Percentiles rank a stretch among this genome's conserved stretches.
Evolutionary conservation across 306 rosid species (phyloP).

Genomic region (Lathyrus aphaca): DNA sequence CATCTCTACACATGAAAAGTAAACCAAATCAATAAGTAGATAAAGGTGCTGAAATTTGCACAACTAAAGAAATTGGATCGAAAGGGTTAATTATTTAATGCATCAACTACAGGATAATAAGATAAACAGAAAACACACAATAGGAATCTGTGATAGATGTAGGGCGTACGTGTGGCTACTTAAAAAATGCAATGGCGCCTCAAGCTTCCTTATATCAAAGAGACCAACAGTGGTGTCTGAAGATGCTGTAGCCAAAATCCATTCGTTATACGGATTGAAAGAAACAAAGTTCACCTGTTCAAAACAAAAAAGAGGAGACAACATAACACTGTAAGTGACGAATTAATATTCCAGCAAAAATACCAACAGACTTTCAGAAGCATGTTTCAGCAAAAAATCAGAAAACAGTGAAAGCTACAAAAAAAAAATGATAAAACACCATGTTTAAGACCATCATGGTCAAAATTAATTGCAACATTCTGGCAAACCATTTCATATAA

Average conservation of each 20-base stretch:
- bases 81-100: neutral
- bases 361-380: neutral
- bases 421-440: neutral
- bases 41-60: neutral
- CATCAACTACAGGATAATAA: neutral
- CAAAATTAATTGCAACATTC: neutral
- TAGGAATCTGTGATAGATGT: neutral
- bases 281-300: conserved; percentile 86
- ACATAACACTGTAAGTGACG: conserved; percentile 11
- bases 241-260: conserved; percentile 95
- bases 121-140: conserved; percentile 5
- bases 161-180: conserved; percentile 77
- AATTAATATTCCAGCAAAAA: conserved; percentile 14
- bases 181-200: conserved; percentile 67
- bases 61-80: neutral
- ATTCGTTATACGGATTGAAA: conserved; percentile 78
- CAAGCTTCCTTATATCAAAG: conserved; percentile 78
- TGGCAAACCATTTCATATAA: neutral
- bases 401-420: conserved; percentile 6
- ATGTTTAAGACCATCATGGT: conserved; percentile 3
- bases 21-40: conserved; percentile 8
- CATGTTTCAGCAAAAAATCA: neutral
- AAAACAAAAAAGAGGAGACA: conserved; percentile 27
- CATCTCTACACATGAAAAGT: conserved; percentile 61
- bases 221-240: conserved; percentile 82